Evolutionary conservation across 1,284 basidiomycete species (phyloP).

Genomic region (Papiliotrema fonsecae): DNA sequence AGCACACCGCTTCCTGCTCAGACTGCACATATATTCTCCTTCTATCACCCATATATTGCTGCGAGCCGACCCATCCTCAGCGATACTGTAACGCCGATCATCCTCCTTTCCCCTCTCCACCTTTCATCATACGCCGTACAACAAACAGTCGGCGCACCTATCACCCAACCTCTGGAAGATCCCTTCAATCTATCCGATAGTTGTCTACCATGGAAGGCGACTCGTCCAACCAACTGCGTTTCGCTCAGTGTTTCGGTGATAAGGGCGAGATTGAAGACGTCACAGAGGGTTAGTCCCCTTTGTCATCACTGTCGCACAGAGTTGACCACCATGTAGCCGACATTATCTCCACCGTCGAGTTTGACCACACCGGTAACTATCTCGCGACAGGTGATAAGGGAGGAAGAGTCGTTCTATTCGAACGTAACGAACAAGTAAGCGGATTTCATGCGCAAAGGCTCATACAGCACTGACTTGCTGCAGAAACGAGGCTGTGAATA

Average conservation of each 20-base stretch:
- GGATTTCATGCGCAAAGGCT: neutral
- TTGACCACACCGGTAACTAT: slow-evolving; percentile 98
- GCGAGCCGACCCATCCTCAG: no score
- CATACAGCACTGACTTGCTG: neutral
- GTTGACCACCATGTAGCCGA: slow-evolving; percentile 61
- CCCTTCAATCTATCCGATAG: no score
- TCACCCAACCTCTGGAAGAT: no score
- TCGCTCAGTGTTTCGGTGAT: slow-evolving; percentile 99
- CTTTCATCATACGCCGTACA: neutral
- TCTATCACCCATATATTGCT: no score
- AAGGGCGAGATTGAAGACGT: slow-evolving; percentile 99
- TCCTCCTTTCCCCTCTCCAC: neutral
- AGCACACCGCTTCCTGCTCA: no score
- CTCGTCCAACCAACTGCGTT: slow-evolving; percentile 79
- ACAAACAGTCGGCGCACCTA: no score
- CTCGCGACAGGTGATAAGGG: slow-evolving; percentile 99
- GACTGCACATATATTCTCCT: no score
- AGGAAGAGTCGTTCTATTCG: slow-evolving; percentile 96
- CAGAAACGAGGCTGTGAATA: slow-evolving; percentile 99
- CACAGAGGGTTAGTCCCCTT: slow-evolving; percentile 72
- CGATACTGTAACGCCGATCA: neutral
- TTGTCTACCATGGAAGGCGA: slow-evolving; percentile 74
- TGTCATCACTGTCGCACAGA: slow-evolving; percentile 9
- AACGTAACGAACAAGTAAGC: slow-evolving; percentile 93
- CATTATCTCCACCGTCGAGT: slow-evolving; percentile 99